Base-by-base conservation (phyloP, 257 asterid species). In the Handroanthus guayacan region DNA sequence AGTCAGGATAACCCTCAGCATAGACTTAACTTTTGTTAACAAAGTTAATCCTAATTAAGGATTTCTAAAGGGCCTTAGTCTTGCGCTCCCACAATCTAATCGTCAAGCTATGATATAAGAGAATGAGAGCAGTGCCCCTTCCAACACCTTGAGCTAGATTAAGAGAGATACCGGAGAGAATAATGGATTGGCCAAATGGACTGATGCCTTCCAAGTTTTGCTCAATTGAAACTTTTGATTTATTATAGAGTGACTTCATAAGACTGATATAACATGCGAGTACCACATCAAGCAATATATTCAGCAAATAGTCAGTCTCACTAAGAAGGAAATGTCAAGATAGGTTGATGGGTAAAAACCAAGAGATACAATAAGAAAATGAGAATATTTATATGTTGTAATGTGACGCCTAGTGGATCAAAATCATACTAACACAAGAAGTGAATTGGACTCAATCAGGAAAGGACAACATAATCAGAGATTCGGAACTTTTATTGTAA, bases 161-260 rank as follows among this genome's bases (percentile, higher is more conserved):
- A 55, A 14, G 0, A 47, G 54, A 47, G 54, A 47, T 2, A 10
- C 12, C 5, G 45, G 41, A 34, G 1, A 47, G 5, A 56, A 10
- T 18, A 71, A 60, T 16, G 45, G 43, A 39, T 55, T 9, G 17
- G 69, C 48, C 48, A 61, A 34, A 31, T 73, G 70, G 39, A 47
- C 48, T 31, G 47, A 11, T 17, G 17, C 20, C 70, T 61, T 62
- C 16, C 9, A 34, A 25, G 70, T 73, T 61, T 73, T 18, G 17
- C 18, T 5, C 60, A 54, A 54, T 54, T 14, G 12, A 54, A n/a
- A 54, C 16, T 0, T n/a, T 54, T 16, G 25, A 54, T 54, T 5
- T n/a, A 54, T 54, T 44, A 44, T n/a, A 54, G 60, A 14, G 60
- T 54, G 25, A n/a, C 25, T 1, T 7, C 18, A 67, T 60, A 60